A percentile compares a stretch with the other conserved stretches of the same genome.
Evolutionary conservation across 371 early-diverging fungal species (phyloP).

Genomic region (Smittium culicis): DNA sequence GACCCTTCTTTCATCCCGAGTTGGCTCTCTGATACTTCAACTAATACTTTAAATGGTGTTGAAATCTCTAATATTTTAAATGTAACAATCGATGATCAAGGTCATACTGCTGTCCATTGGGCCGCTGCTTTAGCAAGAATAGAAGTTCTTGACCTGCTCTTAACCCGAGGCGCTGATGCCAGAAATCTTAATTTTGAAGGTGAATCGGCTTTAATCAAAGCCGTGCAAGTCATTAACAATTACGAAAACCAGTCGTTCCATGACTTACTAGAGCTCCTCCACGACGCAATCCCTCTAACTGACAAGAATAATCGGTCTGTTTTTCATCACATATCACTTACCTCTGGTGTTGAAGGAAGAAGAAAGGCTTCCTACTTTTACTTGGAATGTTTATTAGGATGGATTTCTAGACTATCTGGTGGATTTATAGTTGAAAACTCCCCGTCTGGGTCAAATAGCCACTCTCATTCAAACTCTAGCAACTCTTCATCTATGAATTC

Average conservation of each 20-base stretch:
- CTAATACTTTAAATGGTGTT: background rate
- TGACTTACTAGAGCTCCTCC: conserved; percentile 53
- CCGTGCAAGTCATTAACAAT: conserved; percentile 76
- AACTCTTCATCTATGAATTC: background rate
- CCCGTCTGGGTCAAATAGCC: background rate
- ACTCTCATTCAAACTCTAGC: background rate
- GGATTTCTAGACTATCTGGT: conserved; percentile 32
- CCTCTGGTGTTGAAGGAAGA: conserved; percentile 57
- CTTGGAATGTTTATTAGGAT: conserved; percentile 64
- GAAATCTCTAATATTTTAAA: conserved; percentile 38
- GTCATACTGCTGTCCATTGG: conserved; percentile 91
- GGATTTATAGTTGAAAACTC: conserved; percentile 17
- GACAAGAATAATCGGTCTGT: conserved; percentile 76
- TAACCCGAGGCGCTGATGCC: conserved; percentile 61
- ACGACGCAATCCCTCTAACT: conserved; percentile 54
- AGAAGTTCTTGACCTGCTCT: conserved; percentile 51
- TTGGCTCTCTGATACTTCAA: conserved; percentile 17
- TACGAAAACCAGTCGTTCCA: conserved; percentile 72
- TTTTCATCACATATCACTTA: conserved; percentile 80
- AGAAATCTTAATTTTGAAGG: conserved; percentile 62
- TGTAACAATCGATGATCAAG: conserved; percentile 80
- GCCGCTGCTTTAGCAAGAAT: conserved; percentile 82
- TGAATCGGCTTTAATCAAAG: conserved; percentile 80
- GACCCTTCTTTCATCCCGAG: conserved; percentile 24
- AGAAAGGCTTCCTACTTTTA: conserved; percentile 69